phyloP scores from a whole-genome alignment of 306 rosid genomes.

The Parietaria judaica region DNA sequence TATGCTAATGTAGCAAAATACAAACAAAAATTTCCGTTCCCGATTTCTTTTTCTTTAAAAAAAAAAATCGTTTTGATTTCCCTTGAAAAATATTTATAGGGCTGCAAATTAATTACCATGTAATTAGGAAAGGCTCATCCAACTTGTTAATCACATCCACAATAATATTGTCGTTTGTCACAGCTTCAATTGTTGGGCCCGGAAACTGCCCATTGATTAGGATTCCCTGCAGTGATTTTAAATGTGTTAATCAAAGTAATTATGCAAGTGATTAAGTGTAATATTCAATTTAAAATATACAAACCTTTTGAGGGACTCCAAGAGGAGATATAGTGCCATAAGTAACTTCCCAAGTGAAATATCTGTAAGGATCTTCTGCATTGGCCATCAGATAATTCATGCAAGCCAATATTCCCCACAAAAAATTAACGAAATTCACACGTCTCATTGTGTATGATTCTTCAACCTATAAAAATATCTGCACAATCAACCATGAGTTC shows the following conservation, averaged over 20 bases:
- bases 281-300: background rate
- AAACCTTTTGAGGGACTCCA: constrained; percentile 64
- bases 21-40: too few species aligned
- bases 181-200: constrained; percentile 69
- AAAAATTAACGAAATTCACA: constrained; percentile 21
- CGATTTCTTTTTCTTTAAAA: background rate
- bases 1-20: too few species aligned
- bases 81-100: background rate
- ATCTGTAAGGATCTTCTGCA: constrained; percentile 62
- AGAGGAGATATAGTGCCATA: constrained; percentile 58
- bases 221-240: constrained; percentile 40
- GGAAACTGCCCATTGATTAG: constrained; percentile 87
- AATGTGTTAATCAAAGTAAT: background rate
- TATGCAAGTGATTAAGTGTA: background rate
- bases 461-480: constrained; percentile 4
- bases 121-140: constrained; percentile 71
- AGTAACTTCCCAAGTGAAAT: constrained; percentile 55
- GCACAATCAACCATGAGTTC: background rate
- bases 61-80: background rate
- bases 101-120: constrained; percentile 41
- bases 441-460: constrained; percentile 31
- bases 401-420: constrained; percentile 40
- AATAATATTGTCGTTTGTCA: constrained; percentile 68
- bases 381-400: constrained; percentile 32
- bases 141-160: constrained; percentile 60